These are phyloP conservation scores for Lactifluus rugatus DNA, from an alignment of 768 basidiomycete genomes.

Conservation along the genomic window DNA sequence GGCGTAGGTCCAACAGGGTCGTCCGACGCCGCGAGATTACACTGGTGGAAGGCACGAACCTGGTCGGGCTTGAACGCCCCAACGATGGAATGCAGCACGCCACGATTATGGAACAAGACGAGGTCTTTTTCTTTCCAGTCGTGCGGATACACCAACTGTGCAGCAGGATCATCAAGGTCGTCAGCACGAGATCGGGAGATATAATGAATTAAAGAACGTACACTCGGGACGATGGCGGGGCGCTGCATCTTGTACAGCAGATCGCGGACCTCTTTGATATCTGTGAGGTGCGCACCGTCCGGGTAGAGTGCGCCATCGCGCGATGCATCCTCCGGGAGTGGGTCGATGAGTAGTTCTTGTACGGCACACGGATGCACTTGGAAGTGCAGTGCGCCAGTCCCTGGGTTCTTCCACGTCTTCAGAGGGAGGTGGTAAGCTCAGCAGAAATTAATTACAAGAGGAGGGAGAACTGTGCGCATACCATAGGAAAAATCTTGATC, in stretches of 20 bases:
- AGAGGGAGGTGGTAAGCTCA: background rate
- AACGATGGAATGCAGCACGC: conserved; percentile 70
- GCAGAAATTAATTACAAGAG: too few species aligned
- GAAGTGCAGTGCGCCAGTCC: conserved; percentile 73
- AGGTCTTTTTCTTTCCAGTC: conserved; percentile 77
- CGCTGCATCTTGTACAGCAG: conserved; percentile 81
- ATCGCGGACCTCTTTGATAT: conserved; percentile 61
- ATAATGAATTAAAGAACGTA: conserved; percentile 30
- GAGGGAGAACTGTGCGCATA: conserved; percentile 21
- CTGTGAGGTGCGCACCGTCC: conserved; percentile 66
- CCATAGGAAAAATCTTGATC: conserved; percentile 62
- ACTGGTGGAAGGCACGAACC: conserved; percentile 73
- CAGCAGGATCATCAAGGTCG: background rate
- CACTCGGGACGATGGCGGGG: conserved; percentile 75
- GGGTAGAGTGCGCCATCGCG: conserved; percentile 67
- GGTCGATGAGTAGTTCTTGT: conserved; percentile 56
- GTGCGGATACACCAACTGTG: conserved; percentile 74
- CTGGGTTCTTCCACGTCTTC: conserved; percentile 88
- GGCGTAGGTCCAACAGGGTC: conserved; percentile 57
- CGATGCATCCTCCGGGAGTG: conserved; percentile 52
- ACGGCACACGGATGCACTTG: conserved; percentile 83
- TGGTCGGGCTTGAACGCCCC: conserved; percentile 61
- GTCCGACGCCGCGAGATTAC: conserved; percentile 76
- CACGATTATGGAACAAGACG: conserved; percentile 81
- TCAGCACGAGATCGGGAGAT: background rate